Evolutionary conservation across 2,329 filamentous ascomycete genomes (phyloP), one percentile per base, ranked within the genome.

Genomic region (Zasmidium cellare): DNA sequence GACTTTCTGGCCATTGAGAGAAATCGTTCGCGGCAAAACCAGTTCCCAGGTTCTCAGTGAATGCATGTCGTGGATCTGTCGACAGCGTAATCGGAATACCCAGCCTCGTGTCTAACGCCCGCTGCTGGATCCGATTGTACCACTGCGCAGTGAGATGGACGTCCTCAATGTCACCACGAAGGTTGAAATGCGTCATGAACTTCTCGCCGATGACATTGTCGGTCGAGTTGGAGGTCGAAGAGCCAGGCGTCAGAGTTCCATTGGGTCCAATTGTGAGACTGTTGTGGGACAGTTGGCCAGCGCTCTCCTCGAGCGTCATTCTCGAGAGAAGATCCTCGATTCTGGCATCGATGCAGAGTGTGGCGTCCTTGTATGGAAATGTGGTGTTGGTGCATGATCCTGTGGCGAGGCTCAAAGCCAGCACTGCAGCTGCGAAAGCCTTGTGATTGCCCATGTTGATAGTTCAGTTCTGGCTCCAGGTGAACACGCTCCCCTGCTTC

Each of bases 361-460:
- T 73, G 0, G 75, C 67, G 68, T 78, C 61, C 16, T 69, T 71
- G 62, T 75, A 75, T 19, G 72, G 72, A 5, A 69, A 56, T 22
- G 59, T 58, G 22, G 38, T 51, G 49, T 51, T 51, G 19, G 49
- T 28, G 5, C 46, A 49, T 49, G 46, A 49, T 49, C n/a, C 46
- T 16, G 23, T 49, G 5, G 46, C n/a, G 23, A 22, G 20, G 23
- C 22, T 49, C 23, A 28, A 1, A 24, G 46, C 46, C 46, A 94
- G 77, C 11, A 91, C 74, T 0, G 89, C 91, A 1, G 88, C 87
- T 54, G 91, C 81, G 35, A 94, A 83, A 0, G 90, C 94, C 78
- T 94, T 94, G 61, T 90, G 90, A 23, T 93, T 89, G 64, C 89
- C 85, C 0, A 90, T 93, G 68, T 7, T 25, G 11, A 9, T 28